Conservation (phyloP, 1,284 basidiomycete genomes). For the Stereum hirsutum region DNA sequence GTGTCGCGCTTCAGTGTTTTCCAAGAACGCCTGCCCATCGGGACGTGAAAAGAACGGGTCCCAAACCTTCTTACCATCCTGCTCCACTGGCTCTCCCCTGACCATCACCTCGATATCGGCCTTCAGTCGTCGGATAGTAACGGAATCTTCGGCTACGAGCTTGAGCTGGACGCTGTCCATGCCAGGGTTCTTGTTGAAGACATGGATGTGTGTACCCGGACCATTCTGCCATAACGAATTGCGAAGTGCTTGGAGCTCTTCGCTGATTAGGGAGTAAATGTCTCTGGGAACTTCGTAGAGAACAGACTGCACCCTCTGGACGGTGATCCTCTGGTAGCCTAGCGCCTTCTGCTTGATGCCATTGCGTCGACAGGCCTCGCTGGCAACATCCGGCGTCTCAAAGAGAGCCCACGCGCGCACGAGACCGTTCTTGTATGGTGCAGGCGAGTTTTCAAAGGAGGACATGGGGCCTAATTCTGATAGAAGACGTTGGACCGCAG, state of each 20-base stretch:
- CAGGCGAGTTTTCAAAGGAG: constrained; percentile 34
- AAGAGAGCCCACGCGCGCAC: constrained; percentile 47
- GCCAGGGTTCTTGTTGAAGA: constrained; percentile 8
- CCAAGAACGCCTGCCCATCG: constrained; percentile 34
- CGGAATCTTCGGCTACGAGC: constrained; percentile 34
- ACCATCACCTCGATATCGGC: constrained; percentile 47
- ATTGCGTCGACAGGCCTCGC: constrained; percentile 37
- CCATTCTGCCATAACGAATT: constrained; percentile 10
- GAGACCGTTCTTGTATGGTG: constrained; percentile 40
- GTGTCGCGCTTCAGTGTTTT: constrained; percentile 27
- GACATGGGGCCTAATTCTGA: constrained; percentile 29
- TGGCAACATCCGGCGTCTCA: constrained; percentile 36
- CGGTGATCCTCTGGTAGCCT: constrained; percentile 33
- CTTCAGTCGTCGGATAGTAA: constrained; percentile 43
- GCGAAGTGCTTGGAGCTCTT: constrained; percentile 17
- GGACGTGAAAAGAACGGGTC: constrained; percentile 43
- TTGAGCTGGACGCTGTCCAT: constrained; percentile 25
- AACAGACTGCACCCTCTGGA: constrained; percentile 39
- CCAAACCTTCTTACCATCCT: constrained; percentile 47
- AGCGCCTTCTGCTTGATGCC: constrained; percentile 30
- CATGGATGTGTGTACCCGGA: constrained; percentile 15
- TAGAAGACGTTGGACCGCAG: constrained; percentile 30
- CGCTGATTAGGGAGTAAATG: constrained; percentile 22
- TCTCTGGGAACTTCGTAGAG: constrained; percentile 28
- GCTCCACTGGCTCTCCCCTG: constrained; percentile 43